These are phyloP conservation scores for Ophiostoma sp. DNA, from an alignment of 2,329 filamentous ascomycete species.

Conservation along the genomic window DNA sequence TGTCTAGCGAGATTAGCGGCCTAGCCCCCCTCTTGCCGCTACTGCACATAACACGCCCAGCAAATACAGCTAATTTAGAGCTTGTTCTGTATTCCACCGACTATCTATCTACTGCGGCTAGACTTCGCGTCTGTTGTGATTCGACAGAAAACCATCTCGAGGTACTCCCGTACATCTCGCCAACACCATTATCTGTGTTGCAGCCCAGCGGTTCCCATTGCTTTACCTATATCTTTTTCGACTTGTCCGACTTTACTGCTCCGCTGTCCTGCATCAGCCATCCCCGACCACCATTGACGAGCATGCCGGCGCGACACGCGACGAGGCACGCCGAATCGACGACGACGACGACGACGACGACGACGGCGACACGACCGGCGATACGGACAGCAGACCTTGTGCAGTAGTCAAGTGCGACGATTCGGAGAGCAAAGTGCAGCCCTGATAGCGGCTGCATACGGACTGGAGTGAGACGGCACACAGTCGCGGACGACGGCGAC, in stretches of 20 bases:
- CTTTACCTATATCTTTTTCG: neutral
- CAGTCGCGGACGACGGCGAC: too few species aligned
- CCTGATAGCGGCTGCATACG: neutral
- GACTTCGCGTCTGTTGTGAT: neutral
- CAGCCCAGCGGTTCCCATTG: neutral
- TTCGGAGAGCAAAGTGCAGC: neutral
- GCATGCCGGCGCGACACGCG: slow-evolving; percentile 12
- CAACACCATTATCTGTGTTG: neutral
- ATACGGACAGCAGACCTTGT: neutral
- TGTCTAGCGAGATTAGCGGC: neutral
- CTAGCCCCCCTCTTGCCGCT: neutral
- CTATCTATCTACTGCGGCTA: neutral
- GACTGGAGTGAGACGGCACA: neutral
- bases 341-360: slow-evolving; percentile 10
- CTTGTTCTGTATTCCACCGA: neutral
- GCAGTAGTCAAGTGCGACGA: neutral
- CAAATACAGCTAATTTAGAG: neutral
- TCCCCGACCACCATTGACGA: neutral
- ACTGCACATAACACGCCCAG: neutral
- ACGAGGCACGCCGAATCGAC: slow-evolving; percentile 4
- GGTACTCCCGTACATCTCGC: neutral
- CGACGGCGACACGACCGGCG: neutral
- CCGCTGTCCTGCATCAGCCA: neutral
- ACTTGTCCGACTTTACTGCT: neutral
- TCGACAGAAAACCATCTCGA: neutral